A percentile compares a stretch with the other conserved stretches of the same genome.
phyloP scores from a whole-genome alignment of 257 asterid species.

The Fraxinus americana region DNA sequence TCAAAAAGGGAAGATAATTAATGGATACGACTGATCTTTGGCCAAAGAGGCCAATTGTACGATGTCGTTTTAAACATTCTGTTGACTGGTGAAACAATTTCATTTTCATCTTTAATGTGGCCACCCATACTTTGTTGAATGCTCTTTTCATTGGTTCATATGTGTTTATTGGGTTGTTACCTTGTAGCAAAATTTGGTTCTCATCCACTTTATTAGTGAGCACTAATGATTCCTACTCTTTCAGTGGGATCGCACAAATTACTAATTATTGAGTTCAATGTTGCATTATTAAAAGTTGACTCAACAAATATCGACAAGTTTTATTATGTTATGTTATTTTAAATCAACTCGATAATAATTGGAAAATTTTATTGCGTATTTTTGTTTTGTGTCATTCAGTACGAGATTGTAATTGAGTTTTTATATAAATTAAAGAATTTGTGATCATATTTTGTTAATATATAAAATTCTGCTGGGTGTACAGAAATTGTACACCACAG shows the following conservation, averaged over 20 bases:
- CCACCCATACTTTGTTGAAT: constrained; percentile 18
- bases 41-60: neutral
- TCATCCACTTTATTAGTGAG: constrained; percentile 21
- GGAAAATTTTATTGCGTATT: no score
- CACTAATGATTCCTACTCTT: neutral
- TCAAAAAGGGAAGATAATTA: constrained; percentile 2
- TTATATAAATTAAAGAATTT: no score
- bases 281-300: no score
- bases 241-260: neutral
- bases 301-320: no score
- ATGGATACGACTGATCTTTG: constrained; percentile 13
- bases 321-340: no score
- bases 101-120: constrained; percentile 40
- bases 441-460: no score
- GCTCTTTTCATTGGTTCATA: neutral
- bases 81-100: constrained; percentile 28
- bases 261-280: neutral
- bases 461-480: no score
- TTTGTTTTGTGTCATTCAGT: no score
- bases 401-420: no score
- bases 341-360: no score
- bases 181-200: constrained; percentile 23
- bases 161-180: neutral
- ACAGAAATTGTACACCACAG: no score
- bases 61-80: constrained; percentile 21